A percentile compares a stretch with the other conserved stretches of the same genome.
Evolutionary conservation across 768 basidiomycete species (phyloP).

Genomic region (Auriscalpium orientale): DNA sequence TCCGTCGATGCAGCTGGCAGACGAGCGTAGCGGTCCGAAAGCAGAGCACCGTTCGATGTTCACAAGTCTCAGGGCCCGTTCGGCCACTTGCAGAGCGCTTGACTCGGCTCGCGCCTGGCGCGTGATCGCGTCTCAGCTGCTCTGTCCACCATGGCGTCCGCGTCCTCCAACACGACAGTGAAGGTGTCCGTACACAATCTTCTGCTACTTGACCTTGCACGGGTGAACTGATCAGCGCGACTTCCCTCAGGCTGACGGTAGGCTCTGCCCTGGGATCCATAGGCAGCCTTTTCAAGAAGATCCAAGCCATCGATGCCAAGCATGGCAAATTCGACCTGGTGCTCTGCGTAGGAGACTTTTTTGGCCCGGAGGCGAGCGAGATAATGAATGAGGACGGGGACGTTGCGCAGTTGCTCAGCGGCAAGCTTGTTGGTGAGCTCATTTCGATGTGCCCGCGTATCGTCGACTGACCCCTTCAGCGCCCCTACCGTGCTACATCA

Average conservation of each 20-base stretch:
- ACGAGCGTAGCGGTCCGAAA: no score
- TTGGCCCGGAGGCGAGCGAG: slow-evolving; percentile 45
- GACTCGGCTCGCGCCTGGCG: no score
- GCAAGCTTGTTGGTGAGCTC: slow-evolving; percentile 52
- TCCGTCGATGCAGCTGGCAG: no score
- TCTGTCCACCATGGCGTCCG: neutral
- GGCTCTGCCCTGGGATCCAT: slow-evolving; percentile 76
- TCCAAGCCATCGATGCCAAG: slow-evolving; percentile 79
- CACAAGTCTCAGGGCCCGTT: no score
- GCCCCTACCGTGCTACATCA: slow-evolving; percentile 87
- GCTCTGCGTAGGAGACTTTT: slow-evolving; percentile 81
- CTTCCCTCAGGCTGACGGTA: slow-evolving; percentile 36
- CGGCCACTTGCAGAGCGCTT: no score
- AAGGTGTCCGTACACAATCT: neutral
- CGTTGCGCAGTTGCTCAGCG: slow-evolving; percentile 53
- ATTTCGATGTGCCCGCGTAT: neutral
- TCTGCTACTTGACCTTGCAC: neutral
- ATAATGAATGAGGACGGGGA: slow-evolving; percentile 34
- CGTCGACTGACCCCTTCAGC: slow-evolving; percentile 34
- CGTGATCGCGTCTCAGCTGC: no score
- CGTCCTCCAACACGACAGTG: neutral
- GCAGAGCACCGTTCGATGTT: no score
- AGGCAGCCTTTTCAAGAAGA: slow-evolving; percentile 67
- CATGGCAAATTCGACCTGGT: slow-evolving; percentile 89
- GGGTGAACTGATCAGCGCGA: neutral